These are phyloP conservation scores for Fraxinus excelsior DNA, from an alignment of 257 asterid genomes.

Conservation along the genomic window DNA sequence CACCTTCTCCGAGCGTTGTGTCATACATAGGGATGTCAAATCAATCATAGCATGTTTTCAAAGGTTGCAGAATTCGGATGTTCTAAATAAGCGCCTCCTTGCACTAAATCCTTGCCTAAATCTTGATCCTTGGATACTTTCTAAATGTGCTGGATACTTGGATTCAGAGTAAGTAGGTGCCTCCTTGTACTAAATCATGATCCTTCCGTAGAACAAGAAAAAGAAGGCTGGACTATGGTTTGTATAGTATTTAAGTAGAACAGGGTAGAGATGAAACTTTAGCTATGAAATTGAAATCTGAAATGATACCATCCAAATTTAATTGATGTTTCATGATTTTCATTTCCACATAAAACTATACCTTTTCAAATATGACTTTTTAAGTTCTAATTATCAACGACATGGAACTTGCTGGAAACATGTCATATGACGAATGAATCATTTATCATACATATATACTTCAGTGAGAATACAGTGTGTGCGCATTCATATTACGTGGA, in stretches of 20 bases:
- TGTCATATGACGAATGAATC: not conserved
- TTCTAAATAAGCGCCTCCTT: constrained; percentile 78
- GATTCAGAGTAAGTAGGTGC: constrained; percentile 69
- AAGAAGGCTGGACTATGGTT: not conserved
- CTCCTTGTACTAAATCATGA: constrained; percentile 10
- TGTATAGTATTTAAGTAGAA: not conserved
- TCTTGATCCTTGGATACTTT: no score
- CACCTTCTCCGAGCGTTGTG: constrained; percentile 65
- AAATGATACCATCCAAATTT: not conserved
- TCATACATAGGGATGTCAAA: constrained; percentile 84
- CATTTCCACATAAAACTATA: not conserved
- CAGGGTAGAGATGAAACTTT: not conserved
- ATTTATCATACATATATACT: not conserved
- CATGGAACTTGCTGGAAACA: not conserved
- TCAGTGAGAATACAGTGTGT: not conserved
- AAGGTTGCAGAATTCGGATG: constrained; percentile 85
- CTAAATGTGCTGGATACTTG: constrained; percentile 82
- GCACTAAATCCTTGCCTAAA: no score
- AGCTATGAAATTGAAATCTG: not conserved
- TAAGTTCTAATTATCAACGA: not conserved
- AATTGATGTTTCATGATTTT: not conserved
- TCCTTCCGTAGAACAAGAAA: not conserved
- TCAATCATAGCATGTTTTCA: constrained; percentile 86
- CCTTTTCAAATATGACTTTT: not conserved
- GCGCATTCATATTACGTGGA: not conserved